Evolutionary conservation across 495 filamentous ascomycete species (phyloP), one percentile per base, ranked within the genome.

Genomic region (Penicillium cinerascens): DNA sequence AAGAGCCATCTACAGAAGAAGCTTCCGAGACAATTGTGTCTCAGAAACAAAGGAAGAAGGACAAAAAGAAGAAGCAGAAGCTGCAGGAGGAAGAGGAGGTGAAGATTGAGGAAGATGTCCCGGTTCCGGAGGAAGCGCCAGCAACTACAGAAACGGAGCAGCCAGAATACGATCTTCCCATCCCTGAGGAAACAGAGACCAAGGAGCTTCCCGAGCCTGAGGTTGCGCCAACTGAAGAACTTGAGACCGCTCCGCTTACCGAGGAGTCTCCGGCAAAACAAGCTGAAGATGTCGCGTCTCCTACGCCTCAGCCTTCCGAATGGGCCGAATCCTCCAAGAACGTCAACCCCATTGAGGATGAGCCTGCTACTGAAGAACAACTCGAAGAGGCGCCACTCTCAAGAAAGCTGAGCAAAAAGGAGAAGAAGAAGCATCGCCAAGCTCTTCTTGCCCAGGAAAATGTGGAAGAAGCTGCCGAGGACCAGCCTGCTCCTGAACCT

Each of bases 321-420:
- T 40, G 26, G 6, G 9, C 40, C 15, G 61, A 64, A 36, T 7
- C 46, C 18, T 29, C 44, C 13, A 27, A 50, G 10, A 56, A 59
- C 2, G 16, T 44, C 9, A 39, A 55, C 41, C 39, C 46, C 7
- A 11, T 9, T 8, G 50, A 57, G 22, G 44, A 39, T 44, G 35
- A 26, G 16, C 29, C 43, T 3, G 20, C 22, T 20, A 18, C 47
- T n/a, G 50, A 47, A 33, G 59, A 59, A 44, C 37, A 48, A 35
- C n/a, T 40, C 7, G 52, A 61, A 44, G 26, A 50, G 2, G 29
- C 61, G 37, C 13, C 48, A 26, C 40, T 59, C 5, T 54, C 52
- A n/a, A 60, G 56, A 47, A 62, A 65, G 22, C 25, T 57, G 58
- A 64, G 62, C 54, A 63, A 72, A 48, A 72, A 70, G 43, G 59